Evolutionary conservation across 352 stramenopile species (phyloP).

Genomic region (Phytophthora lateralis): DNA sequence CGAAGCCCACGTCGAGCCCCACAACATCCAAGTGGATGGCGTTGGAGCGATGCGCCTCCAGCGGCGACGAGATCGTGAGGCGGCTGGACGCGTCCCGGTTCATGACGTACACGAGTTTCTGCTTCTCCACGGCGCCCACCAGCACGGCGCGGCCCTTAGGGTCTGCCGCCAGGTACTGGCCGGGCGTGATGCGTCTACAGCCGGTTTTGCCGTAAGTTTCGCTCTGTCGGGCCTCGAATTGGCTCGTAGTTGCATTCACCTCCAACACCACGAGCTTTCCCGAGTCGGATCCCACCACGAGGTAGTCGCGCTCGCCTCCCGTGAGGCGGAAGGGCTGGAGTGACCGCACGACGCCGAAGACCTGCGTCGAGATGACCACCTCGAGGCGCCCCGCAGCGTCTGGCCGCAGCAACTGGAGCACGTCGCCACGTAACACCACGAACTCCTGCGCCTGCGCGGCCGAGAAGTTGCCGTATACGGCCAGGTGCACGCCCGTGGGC

Average conservation of each 20-base stretch:
- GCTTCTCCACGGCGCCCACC: slow-evolving; percentile 97
- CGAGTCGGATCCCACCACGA: slow-evolving; percentile 96
- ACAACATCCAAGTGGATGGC: slow-evolving; percentile 95
- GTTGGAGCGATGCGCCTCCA: slow-evolving; percentile 98
- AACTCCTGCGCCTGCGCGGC: slow-evolving; percentile 94
- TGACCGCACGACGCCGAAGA: slow-evolving; percentile 93
- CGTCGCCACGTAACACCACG: slow-evolving; percentile 92
- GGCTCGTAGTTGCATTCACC: slow-evolving; percentile 81
- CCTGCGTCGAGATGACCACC: slow-evolving; percentile 81
- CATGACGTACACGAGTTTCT: slow-evolving; percentile 99
- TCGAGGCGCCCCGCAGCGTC: slow-evolving; percentile 76
- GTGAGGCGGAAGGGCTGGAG: slow-evolving; percentile 90
- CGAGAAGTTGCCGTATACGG: slow-evolving; percentile 93
- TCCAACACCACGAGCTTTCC: slow-evolving; percentile 96
- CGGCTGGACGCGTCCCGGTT: slow-evolving; percentile 95
- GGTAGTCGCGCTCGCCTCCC: slow-evolving; percentile 92
- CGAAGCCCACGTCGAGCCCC: slow-evolving; percentile 98
- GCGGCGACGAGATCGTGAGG: slow-evolving; percentile 96
- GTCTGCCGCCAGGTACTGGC: slow-evolving; percentile 97
- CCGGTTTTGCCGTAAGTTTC: slow-evolving; percentile 98
- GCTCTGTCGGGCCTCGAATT: slow-evolving; percentile 89
- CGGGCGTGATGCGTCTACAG: slow-evolving; percentile 96
- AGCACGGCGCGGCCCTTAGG: slow-evolving; percentile 97
- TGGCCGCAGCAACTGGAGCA: slow-evolving; percentile 94
- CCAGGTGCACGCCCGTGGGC: slow-evolving; percentile 78